Evolutionary conservation across 2,329 filamentous ascomycete genomes (phyloP).

Genomic region (Xylariaceae sp.): DNA sequence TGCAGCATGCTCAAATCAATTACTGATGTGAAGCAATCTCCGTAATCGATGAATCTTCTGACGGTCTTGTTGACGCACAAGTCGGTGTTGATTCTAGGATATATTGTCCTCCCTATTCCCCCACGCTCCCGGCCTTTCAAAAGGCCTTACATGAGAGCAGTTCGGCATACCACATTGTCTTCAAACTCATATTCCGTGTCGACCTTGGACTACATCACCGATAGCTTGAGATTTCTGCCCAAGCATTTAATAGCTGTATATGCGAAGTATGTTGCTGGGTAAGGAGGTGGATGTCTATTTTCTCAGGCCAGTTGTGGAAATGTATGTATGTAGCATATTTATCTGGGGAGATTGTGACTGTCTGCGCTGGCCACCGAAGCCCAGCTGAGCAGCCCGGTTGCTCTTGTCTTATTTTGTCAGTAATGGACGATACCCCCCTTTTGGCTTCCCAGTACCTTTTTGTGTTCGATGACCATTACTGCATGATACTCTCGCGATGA

Average conservation of each 20-base stretch:
- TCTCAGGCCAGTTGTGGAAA: neutral
- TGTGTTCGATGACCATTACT: neutral
- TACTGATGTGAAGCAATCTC: conserved; percentile 36
- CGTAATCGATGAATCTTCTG: conserved; percentile 15
- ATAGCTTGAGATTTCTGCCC: neutral
- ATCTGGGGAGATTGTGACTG: neutral
- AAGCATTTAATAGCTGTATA: neutral
- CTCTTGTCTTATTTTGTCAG: conserved; percentile 19
- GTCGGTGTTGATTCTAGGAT: conserved; percentile 1
- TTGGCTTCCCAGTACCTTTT: neutral
- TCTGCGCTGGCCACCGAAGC: neutral
- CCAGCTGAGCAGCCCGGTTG: conserved; percentile 5
- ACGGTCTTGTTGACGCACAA: neutral
- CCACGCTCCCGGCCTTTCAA: neutral
- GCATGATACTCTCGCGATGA: neutral
- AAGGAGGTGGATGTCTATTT: conserved; percentile 1
- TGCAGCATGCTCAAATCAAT: conserved; percentile 47
- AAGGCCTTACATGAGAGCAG: neutral
- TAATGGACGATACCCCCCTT: conserved; percentile 32
- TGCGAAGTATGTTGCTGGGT: neutral
- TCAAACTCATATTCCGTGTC: neutral
- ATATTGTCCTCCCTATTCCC: neutral
- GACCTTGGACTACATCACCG: neutral
- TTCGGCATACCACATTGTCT: neutral
- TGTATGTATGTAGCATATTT: conserved; percentile 15